Evolutionary conservation across 164 flowering plant species (phyloP).

Genomic region (Paratinospora sagittata): DNA sequence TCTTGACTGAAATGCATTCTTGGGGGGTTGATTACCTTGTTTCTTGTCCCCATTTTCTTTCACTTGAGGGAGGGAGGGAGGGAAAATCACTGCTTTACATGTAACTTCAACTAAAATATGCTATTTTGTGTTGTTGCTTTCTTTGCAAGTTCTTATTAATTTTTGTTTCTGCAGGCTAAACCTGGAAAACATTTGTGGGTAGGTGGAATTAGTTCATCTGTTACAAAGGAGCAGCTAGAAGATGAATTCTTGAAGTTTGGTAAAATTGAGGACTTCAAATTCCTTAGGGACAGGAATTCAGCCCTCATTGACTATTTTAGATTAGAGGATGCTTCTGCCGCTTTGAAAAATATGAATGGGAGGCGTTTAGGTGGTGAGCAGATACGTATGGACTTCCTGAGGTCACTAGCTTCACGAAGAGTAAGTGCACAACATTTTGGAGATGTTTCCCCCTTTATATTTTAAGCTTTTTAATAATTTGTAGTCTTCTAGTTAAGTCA

Average conservation of each 20-base stretch:
- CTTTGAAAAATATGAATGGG: slow-evolving; percentile 71
- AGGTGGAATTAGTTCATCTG: slow-evolving; percentile 64
- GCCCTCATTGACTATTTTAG: slow-evolving; percentile 61
- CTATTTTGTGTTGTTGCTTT: background rate
- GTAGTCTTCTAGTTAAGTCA: background rate
- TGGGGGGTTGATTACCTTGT: too few relatives aligned
- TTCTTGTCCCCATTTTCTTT: too few relatives aligned
- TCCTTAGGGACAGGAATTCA: slow-evolving; percentile 66
- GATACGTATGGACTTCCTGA: slow-evolving; percentile 77
- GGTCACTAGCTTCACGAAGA: slow-evolving; percentile 70
- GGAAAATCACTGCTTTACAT: background rate
- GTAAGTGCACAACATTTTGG: slow-evolving; percentile 38
- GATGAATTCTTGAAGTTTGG: slow-evolving; percentile 78
- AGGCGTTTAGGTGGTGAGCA: slow-evolving; percentile 67
- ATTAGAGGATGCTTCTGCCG: slow-evolving; percentile 78
- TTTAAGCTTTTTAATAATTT: background rate
- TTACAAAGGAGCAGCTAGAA: slow-evolving; percentile 70
- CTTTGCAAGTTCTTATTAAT: background rate
- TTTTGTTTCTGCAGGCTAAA: slow-evolving; percentile 60
- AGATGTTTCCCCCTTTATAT: background rate
- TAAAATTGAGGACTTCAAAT: slow-evolving; percentile 70
- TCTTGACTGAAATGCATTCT: too few relatives aligned
- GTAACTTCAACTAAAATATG: background rate
- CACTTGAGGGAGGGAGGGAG: too few relatives aligned
- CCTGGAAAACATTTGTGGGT: slow-evolving; percentile 86